Conservation (phyloP, 306 rosid genomes). For the Quercus ilex region DNA sequence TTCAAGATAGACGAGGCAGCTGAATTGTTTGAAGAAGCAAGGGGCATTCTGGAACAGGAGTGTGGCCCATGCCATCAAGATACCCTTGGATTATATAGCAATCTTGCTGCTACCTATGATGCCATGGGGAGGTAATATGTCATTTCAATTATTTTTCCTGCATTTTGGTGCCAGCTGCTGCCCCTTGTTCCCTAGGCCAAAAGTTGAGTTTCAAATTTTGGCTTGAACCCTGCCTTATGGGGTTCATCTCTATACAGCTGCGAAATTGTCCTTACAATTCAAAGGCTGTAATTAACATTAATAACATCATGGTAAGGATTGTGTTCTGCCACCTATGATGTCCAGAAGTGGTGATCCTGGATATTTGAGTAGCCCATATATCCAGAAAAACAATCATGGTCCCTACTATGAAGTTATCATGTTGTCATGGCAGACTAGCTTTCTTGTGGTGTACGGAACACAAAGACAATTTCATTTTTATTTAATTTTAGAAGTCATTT, state of each 20-base stretch:
- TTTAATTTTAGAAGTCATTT: too few species aligned
- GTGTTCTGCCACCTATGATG: not conserved
- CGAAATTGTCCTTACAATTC: not conserved
- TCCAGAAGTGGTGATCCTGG: not conserved
- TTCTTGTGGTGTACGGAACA: too few species aligned
- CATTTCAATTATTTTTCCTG: not conserved
- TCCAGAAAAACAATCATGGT: not conserved
- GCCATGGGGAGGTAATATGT: constrained; percentile 90
- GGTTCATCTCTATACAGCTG: not conserved
- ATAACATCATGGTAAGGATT: not conserved
- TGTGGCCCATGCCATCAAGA: constrained; percentile 98
- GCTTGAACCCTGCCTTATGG: not conserved
- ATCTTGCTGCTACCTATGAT: constrained; percentile 99
- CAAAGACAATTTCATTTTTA: too few species aligned
- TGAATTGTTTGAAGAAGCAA: constrained; percentile 95
- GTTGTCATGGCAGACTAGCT: too few species aligned
- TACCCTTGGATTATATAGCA: constrained; percentile 95
- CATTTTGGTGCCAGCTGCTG: constrained; percentile 7
- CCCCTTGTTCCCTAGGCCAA: not conserved
- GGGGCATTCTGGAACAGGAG: constrained; percentile 87
- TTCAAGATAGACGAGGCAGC: constrained; percentile 99
- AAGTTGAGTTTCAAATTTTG: not conserved
- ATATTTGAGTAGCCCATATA: not conserved
- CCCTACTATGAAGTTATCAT: not conserved
- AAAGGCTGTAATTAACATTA: not conserved